Base-by-base conservation (phyloP, 2,329 filamentous ascomycete genomes). In the Monascus ruber region DNA sequence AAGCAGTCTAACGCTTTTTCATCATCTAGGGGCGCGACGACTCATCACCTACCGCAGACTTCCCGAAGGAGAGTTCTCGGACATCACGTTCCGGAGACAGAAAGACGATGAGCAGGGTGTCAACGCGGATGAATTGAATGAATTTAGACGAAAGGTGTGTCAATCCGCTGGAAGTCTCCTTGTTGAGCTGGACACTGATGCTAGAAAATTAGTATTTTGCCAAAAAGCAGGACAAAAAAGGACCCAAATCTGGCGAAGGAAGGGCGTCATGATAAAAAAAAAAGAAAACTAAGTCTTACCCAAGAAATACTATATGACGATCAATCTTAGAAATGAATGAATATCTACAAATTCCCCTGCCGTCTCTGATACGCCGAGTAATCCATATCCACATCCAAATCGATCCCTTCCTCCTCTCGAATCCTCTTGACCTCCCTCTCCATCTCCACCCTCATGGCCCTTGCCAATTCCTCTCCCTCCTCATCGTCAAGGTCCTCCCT, bases 41-140 rank as follows among this genome's bases (percentile, higher is more conserved):
- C 70, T 98, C 29, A 82, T 96, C 38, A 94, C 87, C 0, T 96
- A 96, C 60, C 73, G 78, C 34, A 76, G 87, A 38, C 66, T 84
- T 17, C 71, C 74, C 1, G 79, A 85, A 49, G 65, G 59, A n/a
- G 51, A 66, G 33, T 36, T 55, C n/a, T 59, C 59, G 5, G 52
- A 58, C 29, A 42, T 46, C 8, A 48, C 52, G 4, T 43, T 43
- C 32, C 49, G 48, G 56, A 7, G 66, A 72, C 50, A 43, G 37
- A 58, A 51, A 34, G 46, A 42, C 25, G 55, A 60, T 29, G 44
- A 50, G 4, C 47, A 50, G 26, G 74, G 72, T 2, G 60, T 63
- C 6, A 74, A 62, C 24, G 81, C 81, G 1, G 72, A 83, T 61
- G 78, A 83, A 31, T 55, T 85, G 45, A 85, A 85, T 51, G 66